Evolutionary conservation across 2,329 filamentous ascomycete genomes (phyloP).

Genomic region (Leptographium galeiforme): DNA sequence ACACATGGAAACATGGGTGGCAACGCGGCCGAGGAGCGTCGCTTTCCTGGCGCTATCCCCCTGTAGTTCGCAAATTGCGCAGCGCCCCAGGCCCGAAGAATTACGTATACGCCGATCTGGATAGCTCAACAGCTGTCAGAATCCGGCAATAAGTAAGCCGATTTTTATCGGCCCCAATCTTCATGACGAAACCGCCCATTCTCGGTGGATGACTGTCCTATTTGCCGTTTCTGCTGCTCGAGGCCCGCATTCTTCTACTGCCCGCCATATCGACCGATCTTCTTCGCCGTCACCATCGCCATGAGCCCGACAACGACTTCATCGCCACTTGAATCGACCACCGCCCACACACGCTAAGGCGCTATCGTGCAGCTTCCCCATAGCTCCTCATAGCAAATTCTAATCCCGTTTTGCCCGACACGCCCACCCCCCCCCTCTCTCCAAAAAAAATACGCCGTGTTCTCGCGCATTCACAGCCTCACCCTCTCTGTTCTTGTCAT

Average conservation of each 20-base stretch:
- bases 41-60: no score
- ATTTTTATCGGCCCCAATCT: not conserved
- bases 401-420: not conserved
- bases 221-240: no score
- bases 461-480: not conserved
- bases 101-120: no score
- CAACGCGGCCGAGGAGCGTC: no score
- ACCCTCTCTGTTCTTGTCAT: not conserved
- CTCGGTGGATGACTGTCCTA: no score
- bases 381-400: not conserved
- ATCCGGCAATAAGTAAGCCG: not conserved
- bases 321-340: not conserved
- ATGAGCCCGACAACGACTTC: not conserved
- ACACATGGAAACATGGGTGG: no score
- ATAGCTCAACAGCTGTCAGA: not conserved
- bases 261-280: no score
- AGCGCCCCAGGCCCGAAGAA: no score
- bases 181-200: not conserved
- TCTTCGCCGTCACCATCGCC: not conserved
- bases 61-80: no score
- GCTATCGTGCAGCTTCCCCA: not conserved
- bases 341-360: constrained; percentile 1
- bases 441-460: not conserved
- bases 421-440: not conserved
- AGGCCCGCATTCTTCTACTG: no score